A percentile compares a stretch with the other conserved stretches of the same genome.
These are phyloP conservation scores for Orychophragmus violaceus DNA, from an alignment of 345 rosid genomes.

Conservation along the genomic window DNA sequence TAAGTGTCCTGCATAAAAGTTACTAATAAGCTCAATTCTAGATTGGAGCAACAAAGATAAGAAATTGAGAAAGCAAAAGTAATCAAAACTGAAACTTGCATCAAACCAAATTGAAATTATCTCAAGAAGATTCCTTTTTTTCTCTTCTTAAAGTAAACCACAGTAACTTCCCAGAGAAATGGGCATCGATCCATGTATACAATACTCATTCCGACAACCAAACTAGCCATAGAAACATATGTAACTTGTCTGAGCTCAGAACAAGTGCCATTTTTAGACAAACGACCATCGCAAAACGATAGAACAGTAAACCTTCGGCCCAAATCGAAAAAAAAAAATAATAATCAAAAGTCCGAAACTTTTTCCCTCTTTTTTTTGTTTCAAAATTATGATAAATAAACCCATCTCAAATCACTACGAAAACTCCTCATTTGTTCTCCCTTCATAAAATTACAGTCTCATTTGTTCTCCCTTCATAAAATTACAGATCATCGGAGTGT, in stretches of 20 bases:
- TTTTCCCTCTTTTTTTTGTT: not conserved
- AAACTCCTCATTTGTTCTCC: too few species aligned
- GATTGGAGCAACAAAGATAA: not conserved
- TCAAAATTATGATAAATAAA: slow-evolving; percentile 9
- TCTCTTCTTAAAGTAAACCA: too few species aligned
- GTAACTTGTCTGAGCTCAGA: not conserved
- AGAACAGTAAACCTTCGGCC: not conserved
- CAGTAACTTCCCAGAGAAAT: too few species aligned
- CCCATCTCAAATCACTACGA: slow-evolving; percentile 7
- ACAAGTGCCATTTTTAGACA: not conserved
- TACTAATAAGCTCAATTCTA: not conserved
- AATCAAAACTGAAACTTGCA: too few species aligned
- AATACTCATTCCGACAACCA: too few species aligned
- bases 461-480: too few species aligned
- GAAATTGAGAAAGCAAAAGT: not conserved
- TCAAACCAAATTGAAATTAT: too few species aligned
- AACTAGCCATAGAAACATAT: not conserved
- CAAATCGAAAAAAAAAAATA: not conserved
- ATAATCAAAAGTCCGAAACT: too few species aligned
- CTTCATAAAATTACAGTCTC: too few species aligned
- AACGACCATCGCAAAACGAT: not conserved
- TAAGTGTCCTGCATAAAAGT: not conserved
- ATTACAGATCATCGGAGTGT: not conserved
- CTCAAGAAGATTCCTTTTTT: too few species aligned
- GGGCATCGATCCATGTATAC: too few species aligned